Conservation (phyloP, 1,284 basidiomycete genomes). For the Leucoagaricus sp. region DNA sequence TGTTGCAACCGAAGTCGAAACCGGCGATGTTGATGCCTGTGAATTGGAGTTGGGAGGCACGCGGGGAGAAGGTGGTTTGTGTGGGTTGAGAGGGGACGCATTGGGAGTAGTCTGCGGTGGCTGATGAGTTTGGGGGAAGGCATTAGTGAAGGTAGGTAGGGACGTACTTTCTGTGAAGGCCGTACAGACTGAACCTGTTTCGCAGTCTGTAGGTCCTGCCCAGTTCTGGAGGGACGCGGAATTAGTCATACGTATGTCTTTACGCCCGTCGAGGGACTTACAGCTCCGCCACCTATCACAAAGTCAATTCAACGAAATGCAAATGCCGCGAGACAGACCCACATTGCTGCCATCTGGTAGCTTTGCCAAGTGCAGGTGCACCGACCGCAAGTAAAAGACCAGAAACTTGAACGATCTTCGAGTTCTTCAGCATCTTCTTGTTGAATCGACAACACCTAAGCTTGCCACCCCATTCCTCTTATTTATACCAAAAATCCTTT, state of each 20-base stretch:
- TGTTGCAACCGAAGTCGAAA: slow-evolving; percentile 49
- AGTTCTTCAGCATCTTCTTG: too few relatives aligned
- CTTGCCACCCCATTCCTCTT: too few relatives aligned
- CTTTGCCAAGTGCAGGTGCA: background rate
- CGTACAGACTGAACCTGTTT: slow-evolving; percentile 36
- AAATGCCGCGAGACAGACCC: background rate
- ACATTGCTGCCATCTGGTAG: slow-evolving; percentile 5
- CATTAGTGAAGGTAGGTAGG: background rate
- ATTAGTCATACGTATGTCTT: background rate
- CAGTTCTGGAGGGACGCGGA: slow-evolving; percentile 29
- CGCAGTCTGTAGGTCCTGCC: slow-evolving; percentile 42
- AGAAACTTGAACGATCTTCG: background rate
- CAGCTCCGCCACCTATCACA: slow-evolving; percentile 1
- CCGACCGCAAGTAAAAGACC: background rate
- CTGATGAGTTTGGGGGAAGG: background rate
- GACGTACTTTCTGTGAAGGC: slow-evolving; percentile 29
- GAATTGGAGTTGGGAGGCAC: slow-evolving; percentile 23
- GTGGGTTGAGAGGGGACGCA: slow-evolving; percentile 21
- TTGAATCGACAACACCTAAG: too few relatives aligned
- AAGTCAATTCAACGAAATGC: background rate
- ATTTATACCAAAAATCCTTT: too few relatives aligned
- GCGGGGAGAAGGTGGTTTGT: slow-evolving; percentile 5
- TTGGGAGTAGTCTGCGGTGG: slow-evolving; percentile 28
- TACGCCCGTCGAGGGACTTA: background rate
- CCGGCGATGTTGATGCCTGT: slow-evolving; percentile 47